Base-by-base conservation (phyloP, 257 asterid genomes). In the Datura wrightii region DNA sequence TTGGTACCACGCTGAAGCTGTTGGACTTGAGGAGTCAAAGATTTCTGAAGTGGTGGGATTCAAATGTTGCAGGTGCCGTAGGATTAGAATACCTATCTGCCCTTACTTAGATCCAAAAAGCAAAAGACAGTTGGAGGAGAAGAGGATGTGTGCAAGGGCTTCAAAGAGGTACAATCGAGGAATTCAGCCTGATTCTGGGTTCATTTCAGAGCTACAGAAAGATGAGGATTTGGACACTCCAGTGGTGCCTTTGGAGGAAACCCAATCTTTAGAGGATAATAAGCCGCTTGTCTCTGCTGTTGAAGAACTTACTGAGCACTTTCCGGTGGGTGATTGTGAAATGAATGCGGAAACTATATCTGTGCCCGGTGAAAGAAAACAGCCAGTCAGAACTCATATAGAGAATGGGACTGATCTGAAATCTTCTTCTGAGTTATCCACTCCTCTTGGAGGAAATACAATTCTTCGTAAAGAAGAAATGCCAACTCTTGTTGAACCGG, bases 1-100 rank as follows among this genome's bases (percentile, higher is more conserved):
- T 88, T 94, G 99, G 99, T 92, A 79, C 85, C 98, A 94, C 69
- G 97, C 96, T 69, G 98, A 92, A 79, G 90, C 98, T 42, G 84
- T 94, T 65, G 94, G 87, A 80, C 83, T 94, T 87, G 90, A 91
- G 4, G 97, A 93, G 87, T 92, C 94, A 9, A 88, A 87, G 90
- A 83, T 94, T 54, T 82, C 79, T 80, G 87, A 80, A 37, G 85
- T 93, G 84, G 70, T 76, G 69, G 97, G 98, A 81, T 94, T 90
- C 89, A 94, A 92, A 89, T 95, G 98, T 89, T 92, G 97, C 90
- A 90, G 84, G 87, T 95, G 98, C 85, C 94, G 97, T 24, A 92
- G 95, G 91, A 89, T 87, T 79, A 93, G 81, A 88, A 84, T 92
- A 46, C 96, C 98, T 0, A 82, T 84, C 13, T 95, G 99, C 76